phyloP scores from a whole-genome alignment of 768 basidiomycete species.

The Macrolepiota fuliginosa region DNA sequence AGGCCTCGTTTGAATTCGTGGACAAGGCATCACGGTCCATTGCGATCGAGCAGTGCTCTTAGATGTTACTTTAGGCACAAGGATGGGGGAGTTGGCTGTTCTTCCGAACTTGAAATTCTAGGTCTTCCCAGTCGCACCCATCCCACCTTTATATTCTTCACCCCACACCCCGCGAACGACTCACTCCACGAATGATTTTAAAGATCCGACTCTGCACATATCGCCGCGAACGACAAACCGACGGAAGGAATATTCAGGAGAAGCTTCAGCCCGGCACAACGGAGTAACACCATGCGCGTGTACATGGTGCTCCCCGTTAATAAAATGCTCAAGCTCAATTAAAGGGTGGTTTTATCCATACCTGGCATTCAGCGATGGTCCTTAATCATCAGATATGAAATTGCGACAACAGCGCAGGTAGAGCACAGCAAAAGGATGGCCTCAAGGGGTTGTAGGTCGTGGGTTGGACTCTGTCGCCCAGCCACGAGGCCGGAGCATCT shows the following conservation, averaged over 20 bases:
- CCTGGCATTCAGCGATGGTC: neutral
- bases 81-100: neutral
- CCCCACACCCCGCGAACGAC: neutral
- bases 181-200: neutral
- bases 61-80: neutral
- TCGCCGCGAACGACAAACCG: neutral
- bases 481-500: constrained; percentile 11
- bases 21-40: neutral
- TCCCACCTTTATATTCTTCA: constrained; percentile 4
- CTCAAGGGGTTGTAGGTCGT: neutral
- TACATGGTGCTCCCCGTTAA: neutral
- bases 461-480: neutral
- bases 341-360: constrained; percentile 6
- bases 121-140: neutral
- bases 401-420: neutral
- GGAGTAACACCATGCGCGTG: neutral
- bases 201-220: neutral
- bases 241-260: neutral
- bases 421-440: neutral
- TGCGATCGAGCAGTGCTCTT: neutral
- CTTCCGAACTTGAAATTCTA: neutral
- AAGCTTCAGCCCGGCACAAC: neutral
- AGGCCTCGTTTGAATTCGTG: neutral
- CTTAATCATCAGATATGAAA: neutral
- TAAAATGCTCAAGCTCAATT: neutral